Evolutionary conservation across 352 stramenopile species (phyloP), one percentile per base, ranked within the genome.

Genomic region (Phytophthora ramorum): DNA sequence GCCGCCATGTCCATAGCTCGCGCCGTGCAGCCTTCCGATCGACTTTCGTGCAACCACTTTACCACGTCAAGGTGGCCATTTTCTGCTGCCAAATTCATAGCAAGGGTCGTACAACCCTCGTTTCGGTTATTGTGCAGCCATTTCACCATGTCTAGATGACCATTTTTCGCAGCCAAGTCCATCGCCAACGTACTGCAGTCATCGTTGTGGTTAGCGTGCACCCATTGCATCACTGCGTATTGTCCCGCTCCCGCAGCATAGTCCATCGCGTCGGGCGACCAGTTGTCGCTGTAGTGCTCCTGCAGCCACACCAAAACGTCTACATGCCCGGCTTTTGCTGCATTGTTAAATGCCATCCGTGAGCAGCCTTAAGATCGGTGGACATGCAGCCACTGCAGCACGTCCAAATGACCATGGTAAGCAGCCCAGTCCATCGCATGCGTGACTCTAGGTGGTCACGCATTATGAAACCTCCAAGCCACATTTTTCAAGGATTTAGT

Each of bases 81-180:
- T n/a, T n/a, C 68, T 73, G 12, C 57, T 43, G 3, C 73, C 64
- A 3, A 70, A 55, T 16, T 8, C n/a, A n/a, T n/a, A n/a, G n/a
- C n/a, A n/a, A n/a, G n/a, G n/a, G n/a, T n/a, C n/a, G n/a, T n/a
- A n/a, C n/a, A n/a, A n/a, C n/a, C n/a, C n/a, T n/a, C n/a, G n/a
- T n/a, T n/a, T n/a, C n/a, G n/a, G n/a, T n/a, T n/a, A n/a, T n/a
- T n/a, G n/a, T n/a, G n/a, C n/a, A n/a, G n/a, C n/a, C n/a, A n/a
- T n/a, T n/a, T n/a, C n/a, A n/a, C n/a, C n/a, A n/a, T n/a, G n/a
- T 64, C 59, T 3, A 77, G 12, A 28, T 67, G 57, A n/a, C 64
- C 64, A 12, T 74, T 62, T 26, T 59, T 30, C 3, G 69, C 69
- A 2, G 63, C 63, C 16, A 4, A 28, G 38, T 56, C 45, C 45